Conservation (phyloP, 768 basidiomycete species). For the Phlebiopsis gigantea region DNA sequence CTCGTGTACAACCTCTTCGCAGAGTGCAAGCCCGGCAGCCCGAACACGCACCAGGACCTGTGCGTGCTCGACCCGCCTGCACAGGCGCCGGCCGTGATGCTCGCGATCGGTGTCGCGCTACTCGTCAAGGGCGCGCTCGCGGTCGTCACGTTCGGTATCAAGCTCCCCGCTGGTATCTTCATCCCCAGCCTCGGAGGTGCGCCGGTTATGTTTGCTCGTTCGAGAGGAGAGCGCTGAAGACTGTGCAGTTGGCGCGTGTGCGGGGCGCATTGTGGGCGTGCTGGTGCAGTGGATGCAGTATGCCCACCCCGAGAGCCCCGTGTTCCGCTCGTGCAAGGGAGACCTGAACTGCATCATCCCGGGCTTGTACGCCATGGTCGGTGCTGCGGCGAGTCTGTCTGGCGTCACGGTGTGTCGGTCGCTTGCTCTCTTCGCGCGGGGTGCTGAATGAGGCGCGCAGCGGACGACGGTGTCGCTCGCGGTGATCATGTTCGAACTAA, state of each 20-base stretch:
- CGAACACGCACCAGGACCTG: conserved; percentile 54
- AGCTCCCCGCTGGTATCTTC: conserved; percentile 91
- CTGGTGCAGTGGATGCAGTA: conserved; percentile 71
- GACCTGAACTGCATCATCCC: conserved; percentile 77
- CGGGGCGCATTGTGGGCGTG: conserved; percentile 84
- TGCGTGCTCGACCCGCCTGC: conserved; percentile 62
- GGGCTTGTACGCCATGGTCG: conserved; percentile 93
- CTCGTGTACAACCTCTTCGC: conserved; percentile 89
- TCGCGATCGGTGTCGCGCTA: conserved; percentile 68
- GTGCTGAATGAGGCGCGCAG: conserved; percentile 29
- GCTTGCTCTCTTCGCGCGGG: conserved; percentile 7
- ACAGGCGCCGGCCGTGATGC: conserved; percentile 58
- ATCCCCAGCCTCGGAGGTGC: conserved; percentile 79
- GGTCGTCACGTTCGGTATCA: conserved; percentile 90
- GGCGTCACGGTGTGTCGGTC: conserved; percentile 77
- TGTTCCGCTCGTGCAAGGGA: conserved; percentile 66
- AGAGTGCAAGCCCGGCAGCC: conserved; percentile 65
- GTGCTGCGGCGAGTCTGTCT: conserved; percentile 89
- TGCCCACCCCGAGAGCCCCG: conserved; percentile 46
- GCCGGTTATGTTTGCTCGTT: not conserved
- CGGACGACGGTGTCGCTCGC: conserved; percentile 90
- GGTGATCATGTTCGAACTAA: conserved; percentile 90
- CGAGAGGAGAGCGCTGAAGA: not conserved
- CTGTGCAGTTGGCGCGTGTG: conserved; percentile 75
- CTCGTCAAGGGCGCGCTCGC: conserved; percentile 78